These are phyloP conservation scores for Boletus tomentosulus DNA, from an alignment of 768 basidiomycete genomes.

Conservation along the genomic window DNA sequence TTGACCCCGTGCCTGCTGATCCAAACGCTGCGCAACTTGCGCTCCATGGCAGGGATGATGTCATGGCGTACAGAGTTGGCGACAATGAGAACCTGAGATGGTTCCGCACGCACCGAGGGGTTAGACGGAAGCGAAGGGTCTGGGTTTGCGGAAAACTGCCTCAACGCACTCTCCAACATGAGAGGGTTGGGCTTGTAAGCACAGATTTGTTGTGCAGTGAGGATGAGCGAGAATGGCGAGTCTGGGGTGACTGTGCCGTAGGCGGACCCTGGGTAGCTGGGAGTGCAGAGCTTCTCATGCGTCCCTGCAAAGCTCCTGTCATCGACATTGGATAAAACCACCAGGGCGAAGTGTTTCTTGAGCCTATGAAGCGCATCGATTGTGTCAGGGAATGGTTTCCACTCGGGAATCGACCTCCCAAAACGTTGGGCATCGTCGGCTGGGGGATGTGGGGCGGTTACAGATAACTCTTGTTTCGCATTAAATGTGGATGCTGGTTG, in stretches of 20 bases:
- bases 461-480: not conserved
- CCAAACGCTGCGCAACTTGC: conserved; percentile 61
- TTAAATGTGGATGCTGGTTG: conserved; percentile 13
- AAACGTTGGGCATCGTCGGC: conserved; percentile 43
- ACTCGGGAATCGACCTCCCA: conserved; percentile 54
- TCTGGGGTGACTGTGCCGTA: conserved; percentile 39
- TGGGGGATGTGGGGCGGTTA: not conserved
- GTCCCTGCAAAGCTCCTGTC: conserved; percentile 57
- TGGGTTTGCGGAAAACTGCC: conserved; percentile 22
- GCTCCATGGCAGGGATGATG: conserved; percentile 53
- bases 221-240: conserved; percentile 61
- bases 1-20: conserved; percentile 46
- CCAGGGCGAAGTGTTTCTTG: conserved; percentile 60
- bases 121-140: conserved; percentile 17
- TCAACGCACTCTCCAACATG: conserved; percentile 33
- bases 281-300: conserved; percentile 43
- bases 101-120: conserved; percentile 25
- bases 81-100: conserved; percentile 51
- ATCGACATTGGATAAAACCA: conserved; percentile 77
- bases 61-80: conserved; percentile 69
- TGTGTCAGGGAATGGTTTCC: conserved; percentile 69
- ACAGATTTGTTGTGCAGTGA: conserved; percentile 71
- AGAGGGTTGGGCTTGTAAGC: conserved; percentile 63
- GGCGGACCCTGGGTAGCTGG: conserved; percentile 18
- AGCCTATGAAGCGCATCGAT: conserved; percentile 54